Evolutionary conservation across 495 filamentous ascomycete genomes (phyloP).

Genomic region (Cudoniella acicularis): DNA sequence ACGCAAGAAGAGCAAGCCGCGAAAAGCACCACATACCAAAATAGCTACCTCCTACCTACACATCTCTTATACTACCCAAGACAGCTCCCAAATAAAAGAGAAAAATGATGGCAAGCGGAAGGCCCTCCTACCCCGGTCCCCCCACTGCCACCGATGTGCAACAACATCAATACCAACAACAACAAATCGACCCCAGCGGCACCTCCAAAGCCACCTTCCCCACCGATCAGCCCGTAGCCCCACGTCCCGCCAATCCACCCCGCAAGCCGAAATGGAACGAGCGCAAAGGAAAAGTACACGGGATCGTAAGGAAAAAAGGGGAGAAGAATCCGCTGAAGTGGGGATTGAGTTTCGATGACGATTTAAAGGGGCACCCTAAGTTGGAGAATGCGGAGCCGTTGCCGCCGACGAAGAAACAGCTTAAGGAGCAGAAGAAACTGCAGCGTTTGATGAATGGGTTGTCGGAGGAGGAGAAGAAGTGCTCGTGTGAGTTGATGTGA

Average conservation of each 20-base stretch:
- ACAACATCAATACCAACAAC: neutral
- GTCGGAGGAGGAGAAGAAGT: neutral
- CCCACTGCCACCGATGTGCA: neutral
- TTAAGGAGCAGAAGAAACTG: neutral
- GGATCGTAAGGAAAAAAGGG: neutral
- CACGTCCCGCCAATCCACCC: no score
- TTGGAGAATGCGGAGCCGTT: neutral
- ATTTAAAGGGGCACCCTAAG: neutral
- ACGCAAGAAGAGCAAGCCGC: no score
- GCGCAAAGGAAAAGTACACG: neutral
- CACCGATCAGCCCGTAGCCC: no score
- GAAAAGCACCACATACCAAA: no score
- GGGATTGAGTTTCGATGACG: neutral
- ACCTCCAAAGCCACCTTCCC: no score
- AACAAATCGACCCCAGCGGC: no score
- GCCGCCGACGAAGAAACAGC: neutral
- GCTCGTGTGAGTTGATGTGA: neutral
- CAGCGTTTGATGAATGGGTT: neutral
- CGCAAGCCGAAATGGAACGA: no score
- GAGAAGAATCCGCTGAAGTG: neutral
- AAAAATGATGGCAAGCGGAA: no score
- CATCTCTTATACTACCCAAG: no score
- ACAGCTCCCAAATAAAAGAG: no score
- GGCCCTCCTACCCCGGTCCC: no score
- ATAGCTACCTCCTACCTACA: no score